A percentile compares a stretch with the other conserved stretches of the same genome.
Evolutionary conservation across 192 early-diverging fungal genomes (phyloP).

Genomic region (Umbelopsis isabellina): DNA sequence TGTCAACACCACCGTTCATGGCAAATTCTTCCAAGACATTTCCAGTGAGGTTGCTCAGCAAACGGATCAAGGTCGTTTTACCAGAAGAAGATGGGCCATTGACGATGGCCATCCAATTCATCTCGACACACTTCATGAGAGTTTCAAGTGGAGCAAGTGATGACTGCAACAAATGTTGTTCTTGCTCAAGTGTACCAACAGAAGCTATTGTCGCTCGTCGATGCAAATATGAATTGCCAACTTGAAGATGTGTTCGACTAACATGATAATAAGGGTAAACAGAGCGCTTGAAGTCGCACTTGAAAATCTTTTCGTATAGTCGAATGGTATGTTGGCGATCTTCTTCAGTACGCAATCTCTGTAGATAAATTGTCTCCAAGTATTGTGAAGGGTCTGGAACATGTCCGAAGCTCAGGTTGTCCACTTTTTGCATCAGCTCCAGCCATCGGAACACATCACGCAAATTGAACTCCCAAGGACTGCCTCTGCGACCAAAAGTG

Average conservation of each 20-base stretch:
- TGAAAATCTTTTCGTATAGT: conserved; percentile 62
- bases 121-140: conserved; percentile 85
- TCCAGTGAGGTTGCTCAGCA: conserved; percentile 81
- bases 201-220: conserved; percentile 41
- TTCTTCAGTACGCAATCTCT: conserved; percentile 82
- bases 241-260: conserved; percentile 52
- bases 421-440: conserved; percentile 67
- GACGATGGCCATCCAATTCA: conserved; percentile 90
- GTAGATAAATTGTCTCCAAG: conserved; percentile 84
- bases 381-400: conserved; percentile 65
- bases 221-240: conserved; percentile 65
- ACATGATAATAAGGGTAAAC: conserved; percentile 54
- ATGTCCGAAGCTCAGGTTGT: conserved; percentile 36
- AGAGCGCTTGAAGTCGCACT: conserved; percentile 38
- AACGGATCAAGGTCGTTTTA: conserved; percentile 86
- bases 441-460: conserved; percentile 97
- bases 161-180: conserved; percentile 68
- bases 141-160: conserved; percentile 72
- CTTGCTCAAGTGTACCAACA: conserved; percentile 42
- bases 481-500: conserved; percentile 72
- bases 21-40: conserved; percentile 89
- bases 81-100: conserved; percentile 84
- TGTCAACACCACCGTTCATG: conserved; percentile 94
- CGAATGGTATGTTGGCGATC: conserved; percentile 68
- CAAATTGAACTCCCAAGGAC: conserved; percentile 98